Percentiles rank a stretch among this genome's conserved stretches.
Evolutionary conservation across 169 alveolate species (phyloP).

Genomic region (Besnoitia besnoiti): DNA sequence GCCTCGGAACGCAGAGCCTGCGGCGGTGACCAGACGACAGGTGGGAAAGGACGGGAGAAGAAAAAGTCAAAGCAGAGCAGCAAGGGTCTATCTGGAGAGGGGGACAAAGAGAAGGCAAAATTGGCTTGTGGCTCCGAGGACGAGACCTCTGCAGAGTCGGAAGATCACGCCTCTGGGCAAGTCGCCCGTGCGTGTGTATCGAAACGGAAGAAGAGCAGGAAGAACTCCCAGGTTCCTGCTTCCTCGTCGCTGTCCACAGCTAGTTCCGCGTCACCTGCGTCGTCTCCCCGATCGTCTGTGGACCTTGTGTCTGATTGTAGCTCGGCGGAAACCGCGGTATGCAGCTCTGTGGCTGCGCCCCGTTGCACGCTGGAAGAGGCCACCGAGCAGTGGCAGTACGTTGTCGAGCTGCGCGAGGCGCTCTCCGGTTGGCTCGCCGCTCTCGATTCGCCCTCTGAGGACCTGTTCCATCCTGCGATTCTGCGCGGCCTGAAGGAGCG

Average conservation of each 20-base stretch:
- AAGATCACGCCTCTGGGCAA: neutral
- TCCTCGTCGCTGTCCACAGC: neutral
- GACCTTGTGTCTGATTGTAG: no score
- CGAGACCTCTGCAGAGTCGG: neutral
- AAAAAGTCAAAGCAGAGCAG: neutral
- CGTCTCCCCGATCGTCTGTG: neutral
- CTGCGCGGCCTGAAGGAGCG: constrained; percentile 62
- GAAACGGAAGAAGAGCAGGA: neutral
- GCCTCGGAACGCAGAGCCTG: neutral
- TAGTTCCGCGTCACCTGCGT: neutral
- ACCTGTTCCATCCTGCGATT: constrained; percentile 69
- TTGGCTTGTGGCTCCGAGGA: neutral
- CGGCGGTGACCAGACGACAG: neutral
- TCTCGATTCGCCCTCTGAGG: neutral
- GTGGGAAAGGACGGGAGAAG: neutral
- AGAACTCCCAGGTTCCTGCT: neutral
- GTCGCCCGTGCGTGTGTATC: neutral
- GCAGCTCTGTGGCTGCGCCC: neutral
- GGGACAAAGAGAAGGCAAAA: no score
- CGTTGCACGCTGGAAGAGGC: constrained; percentile 13
- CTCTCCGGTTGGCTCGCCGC: neutral
- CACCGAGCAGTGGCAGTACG: constrained; percentile 24
- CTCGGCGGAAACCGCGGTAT: no score
- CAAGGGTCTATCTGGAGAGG: neutral
- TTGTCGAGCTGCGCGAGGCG: neutral